These are phyloP conservation scores for Globisporangium spinosum DNA, from an alignment of 352 stramenopile species.

Conservation along the genomic window DNA sequence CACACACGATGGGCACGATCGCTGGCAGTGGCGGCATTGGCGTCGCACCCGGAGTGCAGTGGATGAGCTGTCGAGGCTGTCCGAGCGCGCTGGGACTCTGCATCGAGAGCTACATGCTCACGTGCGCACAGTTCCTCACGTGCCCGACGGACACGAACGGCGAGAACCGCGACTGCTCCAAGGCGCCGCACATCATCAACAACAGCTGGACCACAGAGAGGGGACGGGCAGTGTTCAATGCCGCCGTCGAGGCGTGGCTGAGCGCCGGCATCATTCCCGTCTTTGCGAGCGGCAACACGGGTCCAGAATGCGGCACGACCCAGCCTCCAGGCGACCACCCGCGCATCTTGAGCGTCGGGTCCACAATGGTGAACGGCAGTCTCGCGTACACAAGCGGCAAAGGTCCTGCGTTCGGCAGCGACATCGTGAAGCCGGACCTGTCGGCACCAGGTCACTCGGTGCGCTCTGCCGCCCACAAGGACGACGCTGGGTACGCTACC, in stretches of 20 bases:
- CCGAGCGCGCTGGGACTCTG: conserved; percentile 9
- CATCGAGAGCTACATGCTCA: conserved; percentile 24
- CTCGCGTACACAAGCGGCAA: conserved; percentile 40
- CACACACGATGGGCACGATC: conserved; percentile 19
- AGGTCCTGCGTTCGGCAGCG: conserved; percentile 28
- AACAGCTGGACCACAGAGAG: conserved; percentile 22
- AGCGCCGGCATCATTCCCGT: conserved; percentile 47
- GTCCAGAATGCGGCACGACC: conserved; percentile 26
- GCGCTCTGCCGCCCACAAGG: conserved; percentile 33
- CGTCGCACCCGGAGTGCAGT: conserved; percentile 14
- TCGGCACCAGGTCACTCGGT: conserved; percentile 33
- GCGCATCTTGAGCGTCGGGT: conserved; percentile 36
- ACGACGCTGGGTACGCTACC: conserved; percentile 31
- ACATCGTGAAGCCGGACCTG: conserved; percentile 44
- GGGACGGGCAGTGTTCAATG: no score
- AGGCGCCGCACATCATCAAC: conserved; percentile 50
- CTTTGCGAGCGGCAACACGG: conserved; percentile 48
- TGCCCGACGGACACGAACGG: conserved; percentile 55
- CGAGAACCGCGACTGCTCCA: conserved; percentile 40
- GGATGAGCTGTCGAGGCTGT: conserved; percentile 19
- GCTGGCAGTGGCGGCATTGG: conserved; percentile 16
- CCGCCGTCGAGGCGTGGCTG: conserved; percentile 23
- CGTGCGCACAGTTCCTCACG: conserved; percentile 52
- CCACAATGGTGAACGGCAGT: conserved; percentile 28
- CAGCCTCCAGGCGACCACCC: conserved; percentile 37